These are phyloP conservation scores for Prosopis cineraria DNA, from an alignment of 306 rosid species.

Conservation along the genomic window DNA sequence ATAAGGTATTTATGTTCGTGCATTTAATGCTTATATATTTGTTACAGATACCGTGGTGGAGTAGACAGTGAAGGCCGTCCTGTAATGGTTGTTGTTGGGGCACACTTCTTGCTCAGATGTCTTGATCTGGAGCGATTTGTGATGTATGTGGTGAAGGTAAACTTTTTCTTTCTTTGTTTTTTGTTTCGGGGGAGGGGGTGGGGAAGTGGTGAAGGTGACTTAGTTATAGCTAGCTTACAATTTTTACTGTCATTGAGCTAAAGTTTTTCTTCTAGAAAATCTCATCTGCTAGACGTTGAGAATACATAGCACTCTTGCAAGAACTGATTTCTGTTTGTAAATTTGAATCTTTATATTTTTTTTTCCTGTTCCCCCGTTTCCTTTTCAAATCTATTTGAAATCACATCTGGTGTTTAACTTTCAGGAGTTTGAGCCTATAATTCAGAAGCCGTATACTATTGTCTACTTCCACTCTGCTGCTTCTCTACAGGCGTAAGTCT, in stretches of 20 bases:
- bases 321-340: conserved; percentile 12
- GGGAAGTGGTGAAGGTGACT: conserved; percentile 78
- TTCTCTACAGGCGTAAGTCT: conserved; percentile 87
- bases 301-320: conserved; percentile 1
- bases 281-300: conserved; percentile 19
- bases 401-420: conserved; percentile 34
- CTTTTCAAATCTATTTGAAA: neutral
- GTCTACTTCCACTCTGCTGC: conserved; percentile 98
- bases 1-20: neutral
- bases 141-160: conserved; percentile 72
- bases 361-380: neutral
- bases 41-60: conserved; percentile 92
- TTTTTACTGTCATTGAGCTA: neutral
- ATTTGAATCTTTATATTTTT: conserved; percentile 2
- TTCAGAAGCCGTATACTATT: conserved; percentile 87
- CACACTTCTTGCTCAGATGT: conserved; percentile 93
- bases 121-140: conserved; percentile 96
- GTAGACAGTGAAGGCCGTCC: conserved; percentile 96
- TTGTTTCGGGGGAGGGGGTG: no score
- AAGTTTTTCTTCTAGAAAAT: neutral
- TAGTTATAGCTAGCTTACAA: neutral
- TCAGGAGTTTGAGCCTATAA: conserved; percentile 95
- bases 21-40: conserved; percentile 9
- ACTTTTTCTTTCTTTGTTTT: no score
- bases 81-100: conserved; percentile 97